These are phyloP conservation scores for Dioscorea zingiberensis DNA, from an alignment of 106 monocot species.

Conservation along the genomic window DNA sequence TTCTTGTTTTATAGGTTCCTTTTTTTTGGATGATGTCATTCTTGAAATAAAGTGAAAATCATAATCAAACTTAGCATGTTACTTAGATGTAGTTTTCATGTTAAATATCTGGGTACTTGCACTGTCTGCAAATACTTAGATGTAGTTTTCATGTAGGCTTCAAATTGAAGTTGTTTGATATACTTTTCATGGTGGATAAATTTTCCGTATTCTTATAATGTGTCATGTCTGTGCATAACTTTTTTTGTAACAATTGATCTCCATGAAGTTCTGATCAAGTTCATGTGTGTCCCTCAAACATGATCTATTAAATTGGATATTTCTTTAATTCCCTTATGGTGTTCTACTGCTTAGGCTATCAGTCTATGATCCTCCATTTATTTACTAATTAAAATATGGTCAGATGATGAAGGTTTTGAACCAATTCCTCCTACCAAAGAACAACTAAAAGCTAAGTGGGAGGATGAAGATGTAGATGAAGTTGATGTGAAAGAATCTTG, in stretches of 20 bases:
- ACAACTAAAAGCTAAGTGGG: constrained; percentile 1
- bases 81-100: too few relatives aligned
- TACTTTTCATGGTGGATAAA: too few relatives aligned
- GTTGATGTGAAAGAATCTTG: constrained; percentile 13
- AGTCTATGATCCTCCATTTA: neutral
- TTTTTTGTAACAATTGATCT: neutral
- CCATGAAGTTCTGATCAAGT: too few relatives aligned
- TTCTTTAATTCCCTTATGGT: neutral
- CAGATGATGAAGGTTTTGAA: constrained; percentile 12
- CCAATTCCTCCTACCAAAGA: constrained; percentile 4
- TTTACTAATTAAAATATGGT: neutral
- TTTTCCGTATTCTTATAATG: too few relatives aligned
- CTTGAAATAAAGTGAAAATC: too few relatives aligned
- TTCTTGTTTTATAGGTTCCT: too few relatives aligned
- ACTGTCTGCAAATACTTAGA: too few relatives aligned
- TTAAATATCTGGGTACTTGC: too few relatives aligned
- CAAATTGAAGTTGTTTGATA: too few relatives aligned
- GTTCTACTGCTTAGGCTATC: neutral
- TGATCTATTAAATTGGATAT: neutral
- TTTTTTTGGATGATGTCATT: too few relatives aligned
- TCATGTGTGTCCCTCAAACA: neutral
- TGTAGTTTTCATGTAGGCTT: too few relatives aligned
- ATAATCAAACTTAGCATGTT: too few relatives aligned
- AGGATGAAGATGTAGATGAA: constrained; percentile 20
- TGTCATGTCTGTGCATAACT: neutral